Evolutionary conservation across 441 rosid genomes (phyloP), one percentile per base, ranked within the genome.

Genomic region (Eugenia klotzschiana): DNA sequence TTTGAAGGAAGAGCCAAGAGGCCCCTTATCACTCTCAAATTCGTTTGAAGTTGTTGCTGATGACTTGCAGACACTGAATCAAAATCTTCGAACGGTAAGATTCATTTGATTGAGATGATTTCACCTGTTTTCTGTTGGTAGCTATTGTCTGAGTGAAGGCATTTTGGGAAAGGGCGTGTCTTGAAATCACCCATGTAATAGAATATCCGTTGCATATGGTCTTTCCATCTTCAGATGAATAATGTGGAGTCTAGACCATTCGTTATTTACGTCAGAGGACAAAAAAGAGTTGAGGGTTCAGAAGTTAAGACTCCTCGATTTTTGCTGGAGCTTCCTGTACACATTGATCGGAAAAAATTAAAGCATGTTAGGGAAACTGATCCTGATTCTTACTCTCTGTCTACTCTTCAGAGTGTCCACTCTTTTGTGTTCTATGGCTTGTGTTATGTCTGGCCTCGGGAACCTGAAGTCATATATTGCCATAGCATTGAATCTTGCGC

Each of bases 1-100:
- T 87, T 85, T 92, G 86, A 91, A 90, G 90, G 87, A 85, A 87
- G 94, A 90, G 82, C 57, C 90, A 60, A 89, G 80, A 84, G 86
- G 83, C 74, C 90, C 90, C 11, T 83, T 91, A 86, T 92, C 94
- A n/a, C 86, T 94, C 87, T 82, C 90, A 60, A 92, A 85, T 82
- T 81, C 93, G 82, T 96, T 96, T 87, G 95, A 94, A 87, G 90
- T 89, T 50, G 98, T 96, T 79, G 90, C 96, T 85, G 94, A 91
- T 86, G 98, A 95, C 88, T 94, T 96, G 49, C 92, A 79, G 85
- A 91, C 87, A 46, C 92, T 95, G 69, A 95, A 96, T 86, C 89
- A 92, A 85, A 96, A 95, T 91, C 98, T 96, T 81, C 90, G 88
- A 84, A 92, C 97, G 79, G 98, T 95, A 85, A 93, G 98, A 82